A percentile compares a stretch with the other conserved stretches of the same genome.
Evolutionary conservation across 1,284 basidiomycete species (phyloP).

Genomic region (Lignosus rhinocerotis): DNA sequence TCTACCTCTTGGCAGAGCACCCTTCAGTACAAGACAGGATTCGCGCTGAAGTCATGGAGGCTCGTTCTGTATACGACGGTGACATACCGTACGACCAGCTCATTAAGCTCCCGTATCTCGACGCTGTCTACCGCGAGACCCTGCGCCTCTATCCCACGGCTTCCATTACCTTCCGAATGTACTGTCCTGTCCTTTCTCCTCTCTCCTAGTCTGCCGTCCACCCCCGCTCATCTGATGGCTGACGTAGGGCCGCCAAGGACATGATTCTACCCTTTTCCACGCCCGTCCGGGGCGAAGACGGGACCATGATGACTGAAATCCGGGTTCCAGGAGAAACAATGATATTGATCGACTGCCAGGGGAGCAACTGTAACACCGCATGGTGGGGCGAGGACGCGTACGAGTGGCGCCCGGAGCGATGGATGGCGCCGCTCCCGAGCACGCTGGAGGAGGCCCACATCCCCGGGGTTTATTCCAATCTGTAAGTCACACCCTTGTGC

Average conservation of each 20-base stretch:
- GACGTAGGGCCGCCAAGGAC: slow-evolving; percentile 7
- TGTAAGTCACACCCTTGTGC: slow-evolving; percentile 7
- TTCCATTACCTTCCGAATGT: not conserved
- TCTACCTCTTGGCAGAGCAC: slow-evolving; percentile 3
- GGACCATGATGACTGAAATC: slow-evolving; percentile 10
- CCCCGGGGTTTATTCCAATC: slow-evolving; percentile 17
- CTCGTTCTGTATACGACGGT: slow-evolving; percentile 4
- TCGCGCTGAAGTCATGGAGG: slow-evolving; percentile 3
- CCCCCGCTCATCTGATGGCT: not conserved
- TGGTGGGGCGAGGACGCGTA: slow-evolving; percentile 19
- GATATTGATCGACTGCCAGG: slow-evolving; percentile 6
- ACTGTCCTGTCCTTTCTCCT: too few species aligned
- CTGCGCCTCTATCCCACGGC: slow-evolving; percentile 5
- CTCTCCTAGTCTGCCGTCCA: not conserved
- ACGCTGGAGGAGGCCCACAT: slow-evolving; percentile 4
- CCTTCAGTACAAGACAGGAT: slow-evolving; percentile 7
- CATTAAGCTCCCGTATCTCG: slow-evolving; percentile 12
- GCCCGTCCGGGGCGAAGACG: slow-evolving; percentile 11
- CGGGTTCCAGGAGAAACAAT: slow-evolving; percentile 9
- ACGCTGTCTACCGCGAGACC: slow-evolving; percentile 14
- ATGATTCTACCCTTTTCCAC: slow-evolving; percentile 12
- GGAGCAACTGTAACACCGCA: slow-evolving; percentile 11
- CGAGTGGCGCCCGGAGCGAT: slow-evolving; percentile 22
- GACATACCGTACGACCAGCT: slow-evolving; percentile 17
- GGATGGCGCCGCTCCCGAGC: slow-evolving; percentile 9